These are phyloP conservation scores for Astrothelium subdiscretum DNA, from an alignment of 495 filamentous ascomycete genomes.

Conservation along the genomic window DNA sequence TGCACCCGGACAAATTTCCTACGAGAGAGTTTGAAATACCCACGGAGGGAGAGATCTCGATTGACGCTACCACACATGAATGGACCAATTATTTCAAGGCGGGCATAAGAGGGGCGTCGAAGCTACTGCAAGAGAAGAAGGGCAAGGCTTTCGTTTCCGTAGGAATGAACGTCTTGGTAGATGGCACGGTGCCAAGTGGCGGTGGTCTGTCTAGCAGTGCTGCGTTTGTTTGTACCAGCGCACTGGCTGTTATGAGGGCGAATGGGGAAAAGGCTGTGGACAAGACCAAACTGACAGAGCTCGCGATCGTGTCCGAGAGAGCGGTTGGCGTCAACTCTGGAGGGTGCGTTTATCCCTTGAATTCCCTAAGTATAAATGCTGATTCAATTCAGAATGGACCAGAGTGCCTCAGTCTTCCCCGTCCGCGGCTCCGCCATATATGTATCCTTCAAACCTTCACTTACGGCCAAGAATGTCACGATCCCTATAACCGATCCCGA, in stretches of 20 bases:
- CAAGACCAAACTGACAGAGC: constrained; percentile 78
- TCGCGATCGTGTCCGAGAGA: constrained; percentile 88
- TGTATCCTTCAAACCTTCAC: constrained; percentile 77
- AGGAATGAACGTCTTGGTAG: constrained; percentile 79
- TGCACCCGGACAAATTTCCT: constrained; percentile 64
- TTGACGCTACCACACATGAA: constrained; percentile 44
- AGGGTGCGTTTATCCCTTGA: constrained; percentile 44
- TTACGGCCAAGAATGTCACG: constrained; percentile 62
- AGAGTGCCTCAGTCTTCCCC: constrained; percentile 92
- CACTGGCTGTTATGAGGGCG: constrained; percentile 75
- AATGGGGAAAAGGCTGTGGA: constrained; percentile 71
- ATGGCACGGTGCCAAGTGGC: constrained; percentile 84
- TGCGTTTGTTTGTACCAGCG: constrained; percentile 84
- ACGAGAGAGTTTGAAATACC: constrained; percentile 64
- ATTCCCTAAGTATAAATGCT: not conserved
- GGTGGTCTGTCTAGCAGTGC: constrained; percentile 90
- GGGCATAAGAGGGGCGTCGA: constrained; percentile 68
- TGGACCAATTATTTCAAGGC: constrained; percentile 99
- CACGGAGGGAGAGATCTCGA: constrained; percentile 27
- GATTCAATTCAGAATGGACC: constrained; percentile 61
- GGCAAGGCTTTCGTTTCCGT: constrained; percentile 41
- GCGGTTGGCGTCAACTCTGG: constrained; percentile 94
- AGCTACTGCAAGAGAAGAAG: constrained; percentile 61
- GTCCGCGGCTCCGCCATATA: constrained; percentile 74
- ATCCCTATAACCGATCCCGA: constrained; percentile 76